These are phyloP conservation scores for Yamadazyma jaroonii DNA, from an alignment of 1,139 yeast species.

Conservation along the genomic window DNA sequence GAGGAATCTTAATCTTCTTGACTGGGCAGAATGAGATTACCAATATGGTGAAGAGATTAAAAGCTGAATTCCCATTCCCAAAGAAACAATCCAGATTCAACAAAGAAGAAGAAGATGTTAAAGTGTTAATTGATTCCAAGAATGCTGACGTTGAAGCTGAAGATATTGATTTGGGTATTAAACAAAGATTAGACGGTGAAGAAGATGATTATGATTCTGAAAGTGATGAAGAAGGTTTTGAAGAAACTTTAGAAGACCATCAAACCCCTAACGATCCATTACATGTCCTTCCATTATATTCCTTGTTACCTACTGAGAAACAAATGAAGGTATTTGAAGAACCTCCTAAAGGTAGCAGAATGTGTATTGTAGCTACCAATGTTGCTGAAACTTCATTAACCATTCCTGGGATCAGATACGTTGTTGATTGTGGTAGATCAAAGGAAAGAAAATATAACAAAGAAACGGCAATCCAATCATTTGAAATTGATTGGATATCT, in stretches of 20 bases:
- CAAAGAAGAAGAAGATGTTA: slow-evolving; percentile 28
- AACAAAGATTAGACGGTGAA: slow-evolving; percentile 23
- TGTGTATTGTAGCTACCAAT: slow-evolving; percentile 94
- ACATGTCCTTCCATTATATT: slow-evolving; percentile 88
- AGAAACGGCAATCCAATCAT: slow-evolving; percentile 88
- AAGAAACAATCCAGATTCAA: slow-evolving; percentile 18
- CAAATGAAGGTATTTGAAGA: slow-evolving; percentile 90
- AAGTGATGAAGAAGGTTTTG: slow-evolving; percentile 88
- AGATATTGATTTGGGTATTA: slow-evolving; percentile 78
- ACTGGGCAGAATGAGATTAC: slow-evolving; percentile 95
- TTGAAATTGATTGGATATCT: slow-evolving; percentile 88
- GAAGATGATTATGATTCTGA: slow-evolving; percentile 41
- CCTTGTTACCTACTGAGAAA: slow-evolving; percentile 85
- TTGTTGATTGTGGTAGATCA: slow-evolving; percentile 91
- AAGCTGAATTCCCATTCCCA: slow-evolving; percentile 66
- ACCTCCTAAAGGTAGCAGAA: slow-evolving; percentile 82
- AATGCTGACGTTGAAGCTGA: slow-evolving; percentile 79
- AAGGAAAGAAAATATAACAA: slow-evolving; percentile 85
- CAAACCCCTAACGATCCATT: slow-evolving; percentile 80
- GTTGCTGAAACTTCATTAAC: slow-evolving; percentile 98
- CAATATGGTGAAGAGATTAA: slow-evolving; percentile 65
- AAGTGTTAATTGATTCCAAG: slow-evolving; percentile 43
- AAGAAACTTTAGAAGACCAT: slow-evolving; percentile 70
- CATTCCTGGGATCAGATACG: slow-evolving; percentile 93
- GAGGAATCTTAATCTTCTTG: slow-evolving; percentile 86